Evolutionary conservation across 2,329 filamentous ascomycete species (phyloP), one percentile per base, ranked within the genome.

Genomic region (Juglanconis oblonga): DNA sequence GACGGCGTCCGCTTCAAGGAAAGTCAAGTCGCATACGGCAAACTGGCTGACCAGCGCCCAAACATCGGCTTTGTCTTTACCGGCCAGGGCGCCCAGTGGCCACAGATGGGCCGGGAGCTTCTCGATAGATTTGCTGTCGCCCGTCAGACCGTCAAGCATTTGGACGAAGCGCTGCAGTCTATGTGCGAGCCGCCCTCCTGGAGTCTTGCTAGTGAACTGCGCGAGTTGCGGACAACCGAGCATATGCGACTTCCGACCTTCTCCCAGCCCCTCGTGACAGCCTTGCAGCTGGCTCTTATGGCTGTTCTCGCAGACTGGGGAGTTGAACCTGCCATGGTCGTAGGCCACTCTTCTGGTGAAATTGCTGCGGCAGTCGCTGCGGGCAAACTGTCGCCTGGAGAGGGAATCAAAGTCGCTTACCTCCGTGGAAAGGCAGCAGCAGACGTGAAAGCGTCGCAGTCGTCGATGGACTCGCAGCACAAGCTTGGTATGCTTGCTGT

Each of bases 31-130:
- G n/a, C 38, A 4, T 8, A 49, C 8, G 59, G 56, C 3, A 64
- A 64, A 17, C 58, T 64, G 38, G 29, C 17, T 7, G 3, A 50
- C 0, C 7, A 65, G 0, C 1, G 17, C 0, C 58, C 62, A 0
- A 31, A 40, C 0, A 32, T 68, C 6, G 62, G 59, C 9, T 69
- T 62, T 32, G 60, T 69, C 10, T 67, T 70, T 48, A 69, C 67
- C 11, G 67, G 67, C 5, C 67, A 69, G 55, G 67, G 67, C 5
- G 66, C 68, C 0, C 65, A 69, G 36, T 70, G 66, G 67, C 51
- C 64, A 0, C 61, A 65, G 13, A 68, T 74, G 69, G 71, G 68
- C 6, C 54, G 42, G 4, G 63, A 67, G 5, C 58, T 71, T 5
- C 11, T 70, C 1, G 17, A 55, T 0, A 35, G 9, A 0, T 67